Percentiles rank a stretch among this genome's conserved stretches.
Evolutionary conservation across 495 filamentous ascomycete genomes (phyloP).

Genomic region (Darksidea phi): DNA sequence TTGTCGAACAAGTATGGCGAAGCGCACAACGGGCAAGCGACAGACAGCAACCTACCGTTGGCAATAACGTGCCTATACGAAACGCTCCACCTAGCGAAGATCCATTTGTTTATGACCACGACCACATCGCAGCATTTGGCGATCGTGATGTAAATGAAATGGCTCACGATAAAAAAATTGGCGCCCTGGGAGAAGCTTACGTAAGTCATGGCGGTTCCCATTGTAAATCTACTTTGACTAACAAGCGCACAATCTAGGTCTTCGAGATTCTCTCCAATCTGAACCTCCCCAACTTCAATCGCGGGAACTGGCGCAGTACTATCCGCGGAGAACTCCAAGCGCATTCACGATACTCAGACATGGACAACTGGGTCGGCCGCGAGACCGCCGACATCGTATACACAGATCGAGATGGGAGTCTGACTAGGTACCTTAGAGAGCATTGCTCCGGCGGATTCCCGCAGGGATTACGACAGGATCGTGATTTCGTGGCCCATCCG

Average conservation of each 20-base stretch:
- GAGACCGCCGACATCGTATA: slow-evolving; percentile 50
- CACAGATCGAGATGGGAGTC: slow-evolving; percentile 33
- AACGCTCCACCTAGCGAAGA: no score
- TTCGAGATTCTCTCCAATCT: slow-evolving; percentile 46
- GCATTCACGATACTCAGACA: slow-evolving; percentile 44
- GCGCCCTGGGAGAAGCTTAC: no score
- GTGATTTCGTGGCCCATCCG: neutral
- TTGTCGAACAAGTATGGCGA: no score
- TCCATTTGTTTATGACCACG: neutral
- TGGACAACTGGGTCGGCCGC: slow-evolving; percentile 42
- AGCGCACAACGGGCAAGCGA: no score
- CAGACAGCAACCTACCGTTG: no score
- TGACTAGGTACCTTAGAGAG: no score
- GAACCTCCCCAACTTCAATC: slow-evolving; percentile 35
- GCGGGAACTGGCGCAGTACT: slow-evolving; percentile 49
- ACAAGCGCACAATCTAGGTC: slow-evolving; percentile 37
- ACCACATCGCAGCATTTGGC: neutral
- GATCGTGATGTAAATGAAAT: neutral
- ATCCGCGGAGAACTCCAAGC: slow-evolving; percentile 42
- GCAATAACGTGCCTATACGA: no score
- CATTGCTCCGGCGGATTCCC: no score
- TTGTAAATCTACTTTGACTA: neutral
- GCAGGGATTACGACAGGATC: no score
- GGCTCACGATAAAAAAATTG: neutral
- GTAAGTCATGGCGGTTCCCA: neutral